Conservation (phyloP, 2,329 filamentous ascomycete genomes). For the Thelonectria rubi region DNA sequence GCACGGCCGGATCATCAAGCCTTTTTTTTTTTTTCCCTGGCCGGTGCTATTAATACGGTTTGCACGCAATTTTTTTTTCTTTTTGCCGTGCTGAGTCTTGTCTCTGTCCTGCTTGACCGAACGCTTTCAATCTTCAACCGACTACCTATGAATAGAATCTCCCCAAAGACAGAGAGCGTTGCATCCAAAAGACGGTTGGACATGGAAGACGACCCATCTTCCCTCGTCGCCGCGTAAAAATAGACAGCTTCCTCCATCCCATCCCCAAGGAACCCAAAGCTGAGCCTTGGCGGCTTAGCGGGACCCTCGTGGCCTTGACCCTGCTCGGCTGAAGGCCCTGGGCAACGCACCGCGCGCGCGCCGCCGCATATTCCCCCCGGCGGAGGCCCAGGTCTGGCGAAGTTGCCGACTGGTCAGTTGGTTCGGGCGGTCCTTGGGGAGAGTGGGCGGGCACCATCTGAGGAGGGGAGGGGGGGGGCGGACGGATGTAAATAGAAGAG, state of each 20-base stretch:
- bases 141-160: not conserved
- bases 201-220: too few species aligned
- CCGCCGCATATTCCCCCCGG: not conserved
- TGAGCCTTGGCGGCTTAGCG: constrained; percentile 15
- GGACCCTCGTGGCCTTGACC: constrained; percentile 15
- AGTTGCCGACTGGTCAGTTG: constrained; percentile 6
- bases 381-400: constrained; percentile 5
- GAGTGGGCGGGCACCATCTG: not conserved
- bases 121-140: too few species aligned
- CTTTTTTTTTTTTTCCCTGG: constrained; percentile 9
- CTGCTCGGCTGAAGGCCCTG: constrained; percentile 34
- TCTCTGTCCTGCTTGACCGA: too few species aligned
- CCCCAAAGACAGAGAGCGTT: too few species aligned
- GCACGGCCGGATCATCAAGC: constrained; percentile 3
- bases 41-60: constrained; percentile 4
- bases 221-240: too few species aligned
- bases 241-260: too few species aligned
- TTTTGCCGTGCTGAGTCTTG: too few species aligned
- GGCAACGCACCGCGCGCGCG: not conserved
- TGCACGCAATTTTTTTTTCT: constrained; percentile 12
- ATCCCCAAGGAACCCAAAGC: constrained; percentile 16
- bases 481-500: too few species aligned
- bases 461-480: not conserved
- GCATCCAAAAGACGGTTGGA: too few species aligned
- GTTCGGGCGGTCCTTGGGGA: too few species aligned